Evolutionary conservation across 352 stramenopile genomes (phyloP), one percentile per base, ranked within the genome.

Genomic region (Globisporangium okanoganense): DNA sequence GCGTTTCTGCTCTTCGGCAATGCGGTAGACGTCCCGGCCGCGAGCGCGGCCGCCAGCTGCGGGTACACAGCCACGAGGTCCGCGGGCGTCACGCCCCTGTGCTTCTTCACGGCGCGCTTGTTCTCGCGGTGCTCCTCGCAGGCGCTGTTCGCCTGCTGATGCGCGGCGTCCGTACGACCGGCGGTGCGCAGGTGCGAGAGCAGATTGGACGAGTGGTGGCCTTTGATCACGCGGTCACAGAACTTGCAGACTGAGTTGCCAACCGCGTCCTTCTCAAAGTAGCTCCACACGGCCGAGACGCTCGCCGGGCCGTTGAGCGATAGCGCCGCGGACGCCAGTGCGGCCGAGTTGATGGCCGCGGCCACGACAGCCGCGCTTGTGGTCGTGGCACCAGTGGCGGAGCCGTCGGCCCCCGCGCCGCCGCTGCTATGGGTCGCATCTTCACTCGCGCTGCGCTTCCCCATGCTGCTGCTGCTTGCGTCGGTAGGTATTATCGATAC

Each of bases 181-280:
- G 78, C 76, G 4, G 84, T 93, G 63, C 84, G 82, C 65, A 93
- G 57, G 36, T 93, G 84, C 49, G 81, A 91, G 24, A 93, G 72
- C 53, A 93, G 65, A 57, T 93, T 93, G 61, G 78, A 89, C 66
- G 81, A 91, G 67, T 93, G 84, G 73, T 93, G 81, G 50, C 84
- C 84, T 67, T 93, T 93, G 69, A 93, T 90, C 67, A 93, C 79
- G 47, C 82, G 81, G 44, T 86, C 73, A 65, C 84, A 93, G 68
- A 93, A 90, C 69, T 93, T 93, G 72, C 84, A 93, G 44, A 91
- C 62, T 20, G 84, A 90, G 70, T 93, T 91, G 63, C 82, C 82
- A 33, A 71, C 66, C 61, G 80, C 53, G 59, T 91, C 79, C 67
- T 91, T 91, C 41, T 88, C 76, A 59, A 93, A 93, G 67, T 90